Evolutionary conservation across 768 basidiomycete genomes (phyloP), one percentile per base, ranked within the genome.

Genomic region (Crepidotus variabilis): DNA sequence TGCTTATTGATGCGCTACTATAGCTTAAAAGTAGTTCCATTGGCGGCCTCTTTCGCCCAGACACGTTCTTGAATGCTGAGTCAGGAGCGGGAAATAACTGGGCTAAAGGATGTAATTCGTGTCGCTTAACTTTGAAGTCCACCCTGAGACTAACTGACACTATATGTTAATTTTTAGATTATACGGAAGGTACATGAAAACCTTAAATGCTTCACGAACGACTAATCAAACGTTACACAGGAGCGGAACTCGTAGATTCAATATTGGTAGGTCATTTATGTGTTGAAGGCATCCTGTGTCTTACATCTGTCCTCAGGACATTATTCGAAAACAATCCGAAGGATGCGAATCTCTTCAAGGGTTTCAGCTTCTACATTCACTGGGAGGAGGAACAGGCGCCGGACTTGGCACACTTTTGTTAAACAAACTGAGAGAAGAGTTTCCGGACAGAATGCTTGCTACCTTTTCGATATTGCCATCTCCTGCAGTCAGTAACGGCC

Each of bases 351-450:
- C 86, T 8, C 76, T 98, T 18, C 95, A 98, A 74, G 95, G 95
- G 0, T 93, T 95, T 66, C 93, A 95, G 63, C 70, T 94, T 48
- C 71, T 94, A 9, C 93, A 96, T 61, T 93, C 94, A 16, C 82
- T 98, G 16, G 94, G 94, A 34, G 94, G 94, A 58, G 94, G 94
- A 35, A 95, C 91, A 2, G 94, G 93, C 35, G 85, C 93, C 21
- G 94, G 94, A 16, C 71, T 95, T 43, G 93, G 93, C 36, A 87
- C 86, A 55, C 74, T 95, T 45, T 73, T 95, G 53, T 71, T 96
- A 34, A 84, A 86, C 35, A 94, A 94, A 66, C 72, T 94, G 57
- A 82, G 90, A 52, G 92, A 94, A 74, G 81, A 83, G 69, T 83
- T 68, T 56, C 81, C 81, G 6, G 81, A 83, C 58, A 69, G 79